These are phyloP conservation scores for Fusarium clavum DNA, from an alignment of 2,329 filamentous ascomycete genomes.

Conservation along the genomic window DNA sequence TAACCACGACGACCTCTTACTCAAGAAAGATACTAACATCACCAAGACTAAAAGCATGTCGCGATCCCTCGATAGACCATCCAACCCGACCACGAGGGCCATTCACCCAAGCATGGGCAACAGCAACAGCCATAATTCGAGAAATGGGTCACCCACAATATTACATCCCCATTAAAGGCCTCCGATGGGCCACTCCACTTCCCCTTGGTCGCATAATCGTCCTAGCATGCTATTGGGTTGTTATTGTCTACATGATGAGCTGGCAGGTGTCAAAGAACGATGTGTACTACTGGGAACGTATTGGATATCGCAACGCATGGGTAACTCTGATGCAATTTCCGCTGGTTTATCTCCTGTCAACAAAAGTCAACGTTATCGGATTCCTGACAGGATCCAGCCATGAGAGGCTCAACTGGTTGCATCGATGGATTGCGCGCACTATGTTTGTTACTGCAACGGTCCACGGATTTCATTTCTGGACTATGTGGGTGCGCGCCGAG, in stretches of 20 bases:
- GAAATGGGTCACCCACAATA: constrained; percentile 68
- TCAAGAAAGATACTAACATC: not conserved
- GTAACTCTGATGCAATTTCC: constrained; percentile 73
- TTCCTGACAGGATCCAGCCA: constrained; percentile 72
- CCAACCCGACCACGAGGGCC: constrained; percentile 64
- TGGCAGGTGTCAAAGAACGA: constrained; percentile 62
- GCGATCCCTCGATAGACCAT: constrained; percentile 57
- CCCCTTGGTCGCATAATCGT: constrained; percentile 67
- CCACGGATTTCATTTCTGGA: constrained; percentile 77
- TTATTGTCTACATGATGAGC: constrained; percentile 69
- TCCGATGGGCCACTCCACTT: constrained; percentile 69
- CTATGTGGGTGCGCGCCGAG: constrained; percentile 70
- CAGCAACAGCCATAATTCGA: constrained; percentile 66
- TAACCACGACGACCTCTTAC: constrained; percentile 30
- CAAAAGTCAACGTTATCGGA: constrained; percentile 70
- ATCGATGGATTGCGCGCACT: constrained; percentile 77
- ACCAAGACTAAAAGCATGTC: constrained; percentile 59
- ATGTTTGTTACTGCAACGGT: constrained; percentile 76
- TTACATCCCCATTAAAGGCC: constrained; percentile 58
- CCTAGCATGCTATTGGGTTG: constrained; percentile 67
- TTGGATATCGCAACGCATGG: constrained; percentile 77
- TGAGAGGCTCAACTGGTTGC: constrained; percentile 78
- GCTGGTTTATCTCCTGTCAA: constrained; percentile 70
- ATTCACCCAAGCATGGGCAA: constrained; percentile 66
- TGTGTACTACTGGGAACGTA: constrained; percentile 70